Conservation (phyloP, 768 basidiomycete species). For the Mycena latifolia region DNA sequence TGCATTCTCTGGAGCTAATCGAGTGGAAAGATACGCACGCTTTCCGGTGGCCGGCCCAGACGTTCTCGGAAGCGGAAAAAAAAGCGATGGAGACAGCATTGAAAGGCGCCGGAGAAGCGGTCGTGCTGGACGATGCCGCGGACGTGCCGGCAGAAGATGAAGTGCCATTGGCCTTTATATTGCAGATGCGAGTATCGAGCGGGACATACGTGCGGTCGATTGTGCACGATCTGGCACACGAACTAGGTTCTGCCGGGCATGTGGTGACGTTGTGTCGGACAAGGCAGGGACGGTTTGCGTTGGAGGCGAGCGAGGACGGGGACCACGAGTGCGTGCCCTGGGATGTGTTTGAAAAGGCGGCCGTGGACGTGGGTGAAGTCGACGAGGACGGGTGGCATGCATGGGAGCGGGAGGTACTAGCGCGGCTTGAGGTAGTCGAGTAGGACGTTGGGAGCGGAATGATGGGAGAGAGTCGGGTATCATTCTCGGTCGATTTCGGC, state of each 20-base stretch:
- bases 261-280: slow-evolving; percentile 92
- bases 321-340: slow-evolving; percentile 79
- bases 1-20: slow-evolving; percentile 83
- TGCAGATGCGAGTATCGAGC: slow-evolving; percentile 94
- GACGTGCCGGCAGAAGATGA: slow-evolving; percentile 47
- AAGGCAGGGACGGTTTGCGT: slow-evolving; percentile 87
- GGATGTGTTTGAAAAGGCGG: slow-evolving; percentile 76
- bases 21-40: slow-evolving; percentile 87
- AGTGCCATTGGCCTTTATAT: slow-evolving; percentile 81
- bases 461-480: too few relatives aligned
- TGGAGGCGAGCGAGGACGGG: slow-evolving; percentile 61
- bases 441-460: too few relatives aligned
- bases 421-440: slow-evolving; percentile 71
- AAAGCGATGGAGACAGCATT: slow-evolving; percentile 76
- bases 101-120: slow-evolving; percentile 57
- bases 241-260: slow-evolving; percentile 90
- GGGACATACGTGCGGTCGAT: slow-evolving; percentile 98
- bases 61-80: slow-evolving; percentile 76
- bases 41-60: slow-evolving; percentile 82
- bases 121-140: slow-evolving; percentile 54
- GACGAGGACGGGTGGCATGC: slow-evolving; percentile 77
- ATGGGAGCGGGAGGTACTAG: slow-evolving; percentile 89
- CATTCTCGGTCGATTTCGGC: too few relatives aligned
- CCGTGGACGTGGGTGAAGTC: slow-evolving; percentile 62
- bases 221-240: slow-evolving; percentile 91